Percentiles rank a stretch among this genome's conserved stretches.
phyloP scores from a whole-genome alignment of 2,329 filamentous ascomycete species.

The Fusarium veterinarium region DNA sequence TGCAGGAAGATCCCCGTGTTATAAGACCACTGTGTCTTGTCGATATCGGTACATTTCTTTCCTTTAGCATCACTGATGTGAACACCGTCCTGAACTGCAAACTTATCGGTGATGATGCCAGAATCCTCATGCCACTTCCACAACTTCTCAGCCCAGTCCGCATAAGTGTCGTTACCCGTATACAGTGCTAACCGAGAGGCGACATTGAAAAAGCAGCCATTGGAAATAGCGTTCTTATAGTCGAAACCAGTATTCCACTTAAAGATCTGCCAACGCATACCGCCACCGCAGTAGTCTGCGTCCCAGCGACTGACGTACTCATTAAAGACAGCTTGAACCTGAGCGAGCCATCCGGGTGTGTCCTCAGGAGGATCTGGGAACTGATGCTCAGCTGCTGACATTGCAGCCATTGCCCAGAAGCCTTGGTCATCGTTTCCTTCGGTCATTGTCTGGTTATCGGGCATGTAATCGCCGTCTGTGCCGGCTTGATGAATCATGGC shows the following conservation, averaged over 20 bases:
- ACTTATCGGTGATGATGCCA: conserved; percentile 67
- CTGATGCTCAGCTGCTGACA: conserved; percentile 80
- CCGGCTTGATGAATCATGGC: conserved; percentile 71
- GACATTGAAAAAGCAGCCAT: conserved; percentile 77
- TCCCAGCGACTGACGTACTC: conserved; percentile 81
- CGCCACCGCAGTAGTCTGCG: conserved; percentile 71
- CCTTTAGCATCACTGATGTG: conserved; percentile 57
- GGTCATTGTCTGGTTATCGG: conserved; percentile 70
- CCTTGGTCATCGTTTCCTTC: conserved; percentile 81
- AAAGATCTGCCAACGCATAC: conserved; percentile 88
- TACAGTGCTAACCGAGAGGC: conserved; percentile 79
- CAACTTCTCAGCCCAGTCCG: conserved; percentile 77
- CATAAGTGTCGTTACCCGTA: conserved; percentile 83
- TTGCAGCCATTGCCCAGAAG: conserved; percentile 87
- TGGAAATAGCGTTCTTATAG: conserved; percentile 76
- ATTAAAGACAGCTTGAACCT: conserved; percentile 84
- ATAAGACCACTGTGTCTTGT: conserved; percentile 75
- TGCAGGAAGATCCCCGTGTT: conserved; percentile 75
- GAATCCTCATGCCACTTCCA: conserved; percentile 73
- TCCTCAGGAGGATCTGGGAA: conserved; percentile 74
- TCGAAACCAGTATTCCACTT: conserved; percentile 77
- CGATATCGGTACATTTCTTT: conserved; percentile 62
- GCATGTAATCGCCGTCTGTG: conserved; percentile 72
- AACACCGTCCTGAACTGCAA: conserved; percentile 65
- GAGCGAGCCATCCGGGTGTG: conserved; percentile 77